Evolutionary conservation across 2,329 filamentous ascomycete genomes (phyloP), one percentile per base, ranked within the genome.

Genomic region (Talaromyces islandicus): DNA sequence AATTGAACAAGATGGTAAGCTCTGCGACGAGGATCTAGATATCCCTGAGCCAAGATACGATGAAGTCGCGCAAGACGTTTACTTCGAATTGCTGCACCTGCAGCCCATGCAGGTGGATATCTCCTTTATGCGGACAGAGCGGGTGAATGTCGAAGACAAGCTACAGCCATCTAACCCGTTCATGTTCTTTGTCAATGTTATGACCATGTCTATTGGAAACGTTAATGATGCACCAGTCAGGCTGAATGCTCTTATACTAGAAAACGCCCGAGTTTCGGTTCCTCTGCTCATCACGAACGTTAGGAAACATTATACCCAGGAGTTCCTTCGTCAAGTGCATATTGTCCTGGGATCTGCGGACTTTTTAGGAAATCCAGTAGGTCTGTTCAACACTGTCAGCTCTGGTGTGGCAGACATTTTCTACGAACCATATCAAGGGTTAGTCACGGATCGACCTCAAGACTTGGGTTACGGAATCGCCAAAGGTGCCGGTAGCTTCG

Each of bases 191-290:
- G 87, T 97, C 73, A 97, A 99, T 70, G 91, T 97, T 66, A 87
- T 99, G 80, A 97, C 95, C 0, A 99, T 99, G 94, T 96, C 94
- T 14, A 94, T 99, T 69, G 94, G 94, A 64, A 99, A 99, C 69
- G 91, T 99, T 80, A 99, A 99, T 69, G 95, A 99, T 75, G 94
- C 94, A 7, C 95, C 94, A 0, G 87, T 99, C 57, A 88, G 91
- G 54, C 86, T 99, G 71, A 99, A 97, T 64, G 91, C 94, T 0
- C 80, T 99, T 25, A 90, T 99, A 79, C 79, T 99, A 25, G 94
- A 99, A 75, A 99, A 99, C 68, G 92, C 94, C 51, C 87, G 94
- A 29, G 89, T 99, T 5, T 96, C 94, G 0, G 87, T 92, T 7
- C 87, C 88, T 5, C 86, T 96, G 1, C 81, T 99, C 51, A 83